phyloP scores from a whole-genome alignment of 1,284 basidiomycete species.

The Ustilago shanxiensis region DNA sequence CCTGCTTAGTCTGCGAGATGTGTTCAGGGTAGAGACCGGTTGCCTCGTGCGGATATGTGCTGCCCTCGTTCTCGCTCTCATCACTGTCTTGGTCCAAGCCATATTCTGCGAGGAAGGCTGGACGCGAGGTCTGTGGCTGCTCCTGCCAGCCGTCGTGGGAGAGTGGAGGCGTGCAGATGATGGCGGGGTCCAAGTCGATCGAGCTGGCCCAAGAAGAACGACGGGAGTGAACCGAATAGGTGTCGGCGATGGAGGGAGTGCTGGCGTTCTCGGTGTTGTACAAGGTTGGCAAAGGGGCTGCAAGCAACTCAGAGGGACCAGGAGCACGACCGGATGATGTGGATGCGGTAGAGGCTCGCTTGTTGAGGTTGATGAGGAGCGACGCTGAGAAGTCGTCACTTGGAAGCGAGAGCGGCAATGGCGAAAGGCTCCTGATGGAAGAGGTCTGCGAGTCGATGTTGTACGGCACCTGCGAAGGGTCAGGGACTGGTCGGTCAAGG shows the following conservation, averaged over 20 bases:
- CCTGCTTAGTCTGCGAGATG: not conserved
- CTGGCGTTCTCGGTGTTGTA: conserved; percentile 6
- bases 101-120: conserved; percentile 42
- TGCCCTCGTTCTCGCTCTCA: conserved; percentile 47
- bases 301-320: conserved; percentile 38
- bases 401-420: conserved; percentile 26
- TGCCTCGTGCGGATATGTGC: conserved; percentile 24
- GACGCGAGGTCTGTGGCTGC: conserved; percentile 5
- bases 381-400: conserved; percentile 28
- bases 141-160: conserved; percentile 29
- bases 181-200: conserved; percentile 39
- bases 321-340: conserved; percentile 40
- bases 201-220: conserved; percentile 48
- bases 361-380: conserved; percentile 32
- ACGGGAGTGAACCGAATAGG: conserved; percentile 34
- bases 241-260: conserved; percentile 42
- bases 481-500: conserved; percentile 15
- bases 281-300: conserved; percentile 14
- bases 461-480: conserved; percentile 21
- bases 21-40: conserved; percentile 21
- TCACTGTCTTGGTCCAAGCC: conserved; percentile 41
- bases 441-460: conserved; percentile 21
- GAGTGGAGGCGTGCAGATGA: conserved; percentile 45
- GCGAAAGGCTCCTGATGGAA: conserved; percentile 28
- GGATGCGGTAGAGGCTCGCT: conserved; percentile 31